Conservation (phyloP, 345 rosid species). For the Luvunga scandens region DNA sequence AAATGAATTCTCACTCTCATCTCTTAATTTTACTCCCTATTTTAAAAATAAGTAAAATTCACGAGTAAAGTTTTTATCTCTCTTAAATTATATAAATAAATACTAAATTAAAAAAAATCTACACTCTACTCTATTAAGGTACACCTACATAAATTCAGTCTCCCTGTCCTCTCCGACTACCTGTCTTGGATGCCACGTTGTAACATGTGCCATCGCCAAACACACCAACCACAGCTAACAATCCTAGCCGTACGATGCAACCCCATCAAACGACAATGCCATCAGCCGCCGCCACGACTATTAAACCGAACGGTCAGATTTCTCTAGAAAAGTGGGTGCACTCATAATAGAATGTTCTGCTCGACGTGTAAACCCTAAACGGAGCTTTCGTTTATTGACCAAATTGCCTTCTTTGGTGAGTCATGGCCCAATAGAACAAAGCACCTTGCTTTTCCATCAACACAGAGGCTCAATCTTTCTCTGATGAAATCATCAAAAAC, state of each 20-base stretch:
- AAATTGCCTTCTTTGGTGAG: slow-evolving; percentile 13
- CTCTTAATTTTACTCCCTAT: no score
- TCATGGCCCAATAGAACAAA: background rate
- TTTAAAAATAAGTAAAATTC: no score
- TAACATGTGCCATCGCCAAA: background rate
- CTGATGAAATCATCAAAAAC: slow-evolving; percentile 15
- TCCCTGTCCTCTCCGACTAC: background rate
- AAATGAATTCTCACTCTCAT: no score
- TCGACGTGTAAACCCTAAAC: background rate
- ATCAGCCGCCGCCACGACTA: background rate
- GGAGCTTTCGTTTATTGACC: background rate
- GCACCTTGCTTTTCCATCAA: background rate
- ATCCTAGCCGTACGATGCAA: background rate
- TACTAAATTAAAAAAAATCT: no score
- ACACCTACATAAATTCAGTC: no score
- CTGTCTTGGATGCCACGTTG: background rate
- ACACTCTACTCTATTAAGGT: no score
- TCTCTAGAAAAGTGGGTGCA: background rate
- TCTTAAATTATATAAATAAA: no score
- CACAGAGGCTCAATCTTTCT: background rate
- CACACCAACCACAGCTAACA: background rate
- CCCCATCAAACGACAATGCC: background rate
- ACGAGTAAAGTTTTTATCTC: no score
- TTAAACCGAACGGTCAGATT: background rate
- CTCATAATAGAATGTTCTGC: background rate